phyloP scores from a whole-genome alignment of 2,329 filamentous ascomycete species.

The Xylariaceae sp. region DNA sequence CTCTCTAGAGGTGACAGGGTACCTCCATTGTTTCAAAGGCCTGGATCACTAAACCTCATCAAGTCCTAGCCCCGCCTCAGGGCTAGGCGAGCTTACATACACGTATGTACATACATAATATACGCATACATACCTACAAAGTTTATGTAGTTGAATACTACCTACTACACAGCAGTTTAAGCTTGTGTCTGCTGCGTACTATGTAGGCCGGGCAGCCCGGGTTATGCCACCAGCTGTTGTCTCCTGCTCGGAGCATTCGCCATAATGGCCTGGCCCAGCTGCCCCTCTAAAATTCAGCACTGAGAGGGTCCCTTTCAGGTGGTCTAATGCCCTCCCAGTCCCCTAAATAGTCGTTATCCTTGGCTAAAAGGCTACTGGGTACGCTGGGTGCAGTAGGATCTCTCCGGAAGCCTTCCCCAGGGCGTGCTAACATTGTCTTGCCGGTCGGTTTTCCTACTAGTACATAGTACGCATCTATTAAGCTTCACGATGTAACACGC shows the following conservation, averaged over 20 bases:
- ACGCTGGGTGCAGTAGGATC: background rate
- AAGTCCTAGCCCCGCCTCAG: constrained; percentile 2
- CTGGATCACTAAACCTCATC: constrained; percentile 24
- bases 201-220: too few relatives aligned
- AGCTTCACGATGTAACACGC: constrained; percentile 3
- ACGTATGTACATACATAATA: too few relatives aligned
- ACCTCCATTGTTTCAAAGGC: constrained; percentile 28
- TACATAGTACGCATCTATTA: too few relatives aligned
- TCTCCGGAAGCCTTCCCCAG: constrained; percentile 3
- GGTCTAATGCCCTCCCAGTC: background rate
- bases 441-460: background rate
- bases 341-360: too few relatives aligned
- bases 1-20: constrained; percentile 16
- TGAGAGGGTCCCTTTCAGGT: background rate
- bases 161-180: too few relatives aligned
- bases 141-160: too few relatives aligned
- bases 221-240: too few relatives aligned
- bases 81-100: background rate
- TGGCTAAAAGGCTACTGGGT: too few relatives aligned
- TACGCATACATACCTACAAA: too few relatives aligned
- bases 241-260: background rate
- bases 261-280: background rate
- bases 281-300: background rate
- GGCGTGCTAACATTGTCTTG: background rate
- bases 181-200: too few relatives aligned